Evolutionary conservation across 2,329 filamentous ascomycete species (phyloP), one percentile per base, ranked within the genome.

Genomic region (Fusarium azukiicola): DNA sequence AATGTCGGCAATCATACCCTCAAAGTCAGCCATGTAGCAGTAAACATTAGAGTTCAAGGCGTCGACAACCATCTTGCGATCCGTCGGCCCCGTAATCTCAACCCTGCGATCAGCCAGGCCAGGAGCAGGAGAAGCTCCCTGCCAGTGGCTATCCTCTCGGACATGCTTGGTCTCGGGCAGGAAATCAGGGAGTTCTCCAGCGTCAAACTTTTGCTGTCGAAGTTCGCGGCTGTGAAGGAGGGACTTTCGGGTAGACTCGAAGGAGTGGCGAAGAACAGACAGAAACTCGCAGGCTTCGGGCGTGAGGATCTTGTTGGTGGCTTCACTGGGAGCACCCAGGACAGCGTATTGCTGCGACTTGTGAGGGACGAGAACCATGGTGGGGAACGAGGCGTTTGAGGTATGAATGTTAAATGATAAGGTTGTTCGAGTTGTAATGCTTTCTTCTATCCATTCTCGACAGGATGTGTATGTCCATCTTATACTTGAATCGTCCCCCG

Each of bases 11-110:
- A 2, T 13, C 92, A 84, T 88, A 98, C 97, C 97, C 90, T 99
- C 98, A 82, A 99, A 98, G 88, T 99, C 98, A 63, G 98, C 98
- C 98, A 99, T 99, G 85, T 99, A 99, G 71, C 97, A 99, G 95
- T 96, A 99, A 36, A 99, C 98, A 84, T 99, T 94, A 52, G 97
- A 95, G 88, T 99, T 99, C 86, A 99, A 86, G 11, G 98, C 98
- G 87, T 99, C 99, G 78, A 99, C 96, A 61, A 99, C 96, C 98
- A 99, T 99, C 93, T 99, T 99, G 82, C 98, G 93, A 89, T 99
- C 98, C 8, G 97, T 99, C 2, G 98, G 98, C 10, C 98, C 98
- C 7, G 98, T 99, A 85, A 99, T 99, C 91, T 99, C 98, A 46
- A 99, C 96, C 77, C 98, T 94, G 79, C 98, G 95, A 90, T 99